A percentile compares a stretch with the other conserved stretches of the same genome.
phyloP scores from a whole-genome alignment of 768 basidiomycete species.

The Candolleomyces eurysporus region DNA sequence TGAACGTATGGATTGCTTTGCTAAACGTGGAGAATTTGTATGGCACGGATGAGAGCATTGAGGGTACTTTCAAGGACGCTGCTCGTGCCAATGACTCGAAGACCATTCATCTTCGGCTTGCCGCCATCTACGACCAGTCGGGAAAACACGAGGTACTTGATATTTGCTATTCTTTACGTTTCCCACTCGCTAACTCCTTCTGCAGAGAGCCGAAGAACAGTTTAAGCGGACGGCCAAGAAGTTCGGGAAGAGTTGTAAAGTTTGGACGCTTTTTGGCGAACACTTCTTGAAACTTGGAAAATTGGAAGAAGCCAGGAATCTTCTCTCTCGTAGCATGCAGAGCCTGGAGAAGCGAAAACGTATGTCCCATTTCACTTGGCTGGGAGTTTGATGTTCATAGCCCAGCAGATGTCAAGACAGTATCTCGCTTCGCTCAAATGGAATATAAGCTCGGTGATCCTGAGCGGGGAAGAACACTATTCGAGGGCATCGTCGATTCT shows the following conservation, averaged over 20 bases:
- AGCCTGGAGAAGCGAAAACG: constrained; percentile 93
- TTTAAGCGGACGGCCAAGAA: constrained; percentile 89
- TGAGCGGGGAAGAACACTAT: constrained; percentile 93
- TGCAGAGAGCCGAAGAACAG: constrained; percentile 91
- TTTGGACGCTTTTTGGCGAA: constrained; percentile 88
- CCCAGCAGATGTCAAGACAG: constrained; percentile 83
- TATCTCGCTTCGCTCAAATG: constrained; percentile 90
- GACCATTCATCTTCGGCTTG: constrained; percentile 81
- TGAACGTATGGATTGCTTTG: constrained; percentile 97
- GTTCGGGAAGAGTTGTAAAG: constrained; percentile 90
- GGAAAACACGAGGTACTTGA: constrained; percentile 71
- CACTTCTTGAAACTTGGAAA: constrained; percentile 73
- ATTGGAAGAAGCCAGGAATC: constrained; percentile 76
- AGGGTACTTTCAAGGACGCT: constrained; percentile 87
- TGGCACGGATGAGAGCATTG: constrained; percentile 79
- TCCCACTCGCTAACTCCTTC: background rate
- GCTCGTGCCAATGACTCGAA: constrained; percentile 89
- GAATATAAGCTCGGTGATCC: constrained; percentile 94
- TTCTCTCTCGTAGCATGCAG: constrained; percentile 86
- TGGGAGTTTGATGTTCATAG: background rate
- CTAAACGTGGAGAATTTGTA: constrained; percentile 94
- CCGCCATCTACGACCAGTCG: constrained; percentile 80
- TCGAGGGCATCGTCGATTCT: constrained; percentile 94
- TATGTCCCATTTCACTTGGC: constrained; percentile 38
- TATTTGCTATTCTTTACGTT: background rate